A percentile compares a stretch with the other conserved stretches of the same genome.
These are phyloP conservation scores for Skeletonema grethae DNA, from an alignment of 108 stramenopile genomes.

Conservation along the genomic window DNA sequence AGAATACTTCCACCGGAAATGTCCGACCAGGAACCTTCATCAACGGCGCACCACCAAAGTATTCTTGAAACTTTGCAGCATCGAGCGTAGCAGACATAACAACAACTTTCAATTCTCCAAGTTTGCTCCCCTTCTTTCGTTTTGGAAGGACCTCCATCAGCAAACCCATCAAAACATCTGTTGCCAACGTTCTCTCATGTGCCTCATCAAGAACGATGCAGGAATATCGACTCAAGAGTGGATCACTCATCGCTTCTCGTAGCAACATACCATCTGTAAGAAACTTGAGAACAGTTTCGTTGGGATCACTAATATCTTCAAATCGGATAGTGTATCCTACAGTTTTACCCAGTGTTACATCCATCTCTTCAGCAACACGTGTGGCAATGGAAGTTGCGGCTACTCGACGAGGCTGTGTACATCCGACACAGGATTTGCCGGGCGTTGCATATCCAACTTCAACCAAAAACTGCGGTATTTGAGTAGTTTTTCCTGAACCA, in stretches of 20 bases:
- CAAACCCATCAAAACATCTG: constrained; percentile 99
- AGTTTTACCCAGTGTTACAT: constrained; percentile 92
- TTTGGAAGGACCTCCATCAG: constrained; percentile 94
- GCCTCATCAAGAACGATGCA: constrained; percentile 98
- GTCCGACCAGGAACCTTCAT: constrained; percentile 97
- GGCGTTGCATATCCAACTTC: constrained; percentile 78
- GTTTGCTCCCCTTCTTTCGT: constrained; percentile 67
- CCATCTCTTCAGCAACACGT: constrained; percentile 99
- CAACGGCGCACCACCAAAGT: constrained; percentile 88
- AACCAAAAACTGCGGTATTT: constrained; percentile 96
- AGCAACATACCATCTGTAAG: constrained; percentile 95
- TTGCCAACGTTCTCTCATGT: constrained; percentile 97
- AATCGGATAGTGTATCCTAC: constrained; percentile 99
- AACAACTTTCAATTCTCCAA: constrained; percentile 93
- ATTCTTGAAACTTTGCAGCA: constrained; percentile 93
- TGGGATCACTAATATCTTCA: constrained; percentile 87
- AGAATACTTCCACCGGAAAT: constrained; percentile 97
- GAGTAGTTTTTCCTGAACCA: constrained; percentile 94
- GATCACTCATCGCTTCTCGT: constrained; percentile 98
- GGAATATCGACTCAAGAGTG: constrained; percentile 84
- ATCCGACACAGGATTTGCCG: constrained; percentile 84
- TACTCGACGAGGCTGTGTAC: constrained; percentile 98
- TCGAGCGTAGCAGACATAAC: constrained; percentile 99
- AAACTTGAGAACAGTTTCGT: constrained; percentile 88
- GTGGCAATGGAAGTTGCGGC: constrained; percentile 97